Evolutionary conservation across 768 basidiomycete species (phyloP), one percentile per base, ranked within the genome.

Genomic region (Xerocomus spinulosus): DNA sequence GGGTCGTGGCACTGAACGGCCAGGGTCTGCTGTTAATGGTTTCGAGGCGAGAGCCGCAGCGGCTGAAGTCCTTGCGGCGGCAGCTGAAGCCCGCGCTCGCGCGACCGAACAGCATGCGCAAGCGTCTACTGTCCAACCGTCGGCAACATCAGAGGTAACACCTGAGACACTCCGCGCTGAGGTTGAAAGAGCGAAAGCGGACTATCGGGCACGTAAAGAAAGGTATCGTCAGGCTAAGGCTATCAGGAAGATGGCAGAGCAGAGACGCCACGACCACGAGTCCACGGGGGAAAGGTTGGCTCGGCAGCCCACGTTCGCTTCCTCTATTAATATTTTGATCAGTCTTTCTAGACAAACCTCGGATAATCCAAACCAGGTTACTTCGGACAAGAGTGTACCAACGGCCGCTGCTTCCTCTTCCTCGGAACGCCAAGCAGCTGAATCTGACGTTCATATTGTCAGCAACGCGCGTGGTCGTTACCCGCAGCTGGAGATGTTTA

Each of bases 171-270:
- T 70, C 33, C 58, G 63, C 25, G 58, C 53, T 24, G 71, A 78
- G 25, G 76, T 88, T 3, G 81, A 87, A 56, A 77, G 70, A 17
- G 85, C 87, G 1, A 90, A 87, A 55, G 71, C 70, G 23, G 66
- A 68, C 20, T 90, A 90, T 63, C 85, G 79, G 65, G 73, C 72
- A 2, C 78, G 82, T 64, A 90, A 90, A 58, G 85, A 86, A 56
- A 71, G 70, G 20, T 87, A 87, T 56, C 77, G 85, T 24, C 68
- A 68, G 54, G 79, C 82, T 44, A 75, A 79, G 44, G 78, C 81
- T 40, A 68, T 70, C 21, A 76, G 72, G 48, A 73, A 62, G 54
- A 71, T 67, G 53, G 71, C 69, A 47, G 66, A 65, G 45, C 68
- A 67, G 39, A 58, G 55, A 37, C 48, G 48, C 25, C 52, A 40